phyloP scores from a whole-genome alignment of 2,329 filamentous ascomycete species.

The Anisogramma anomala region DNA sequence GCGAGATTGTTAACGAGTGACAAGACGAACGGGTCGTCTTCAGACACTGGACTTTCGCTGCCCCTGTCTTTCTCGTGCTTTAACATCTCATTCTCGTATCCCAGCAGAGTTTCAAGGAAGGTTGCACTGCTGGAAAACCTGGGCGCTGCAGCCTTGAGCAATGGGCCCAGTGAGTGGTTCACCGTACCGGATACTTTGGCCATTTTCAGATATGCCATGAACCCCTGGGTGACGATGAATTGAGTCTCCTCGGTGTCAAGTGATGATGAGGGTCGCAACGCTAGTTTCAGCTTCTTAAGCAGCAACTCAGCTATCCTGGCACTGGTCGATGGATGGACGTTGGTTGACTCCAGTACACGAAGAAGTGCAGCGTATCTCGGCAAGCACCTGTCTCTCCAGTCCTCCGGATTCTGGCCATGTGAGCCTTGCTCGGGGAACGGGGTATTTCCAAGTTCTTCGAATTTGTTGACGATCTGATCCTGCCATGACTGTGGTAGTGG shows the following conservation, averaged over 20 bases:
- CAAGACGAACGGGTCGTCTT: slow-evolving; percentile 49
- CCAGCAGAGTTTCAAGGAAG: slow-evolving; percentile 53
- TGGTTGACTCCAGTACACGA: slow-evolving; percentile 48
- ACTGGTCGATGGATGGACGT: slow-evolving; percentile 54
- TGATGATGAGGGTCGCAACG: slow-evolving; percentile 48
- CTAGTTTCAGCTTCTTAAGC: slow-evolving; percentile 53
- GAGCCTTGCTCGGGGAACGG: slow-evolving; percentile 53
- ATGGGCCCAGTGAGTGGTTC: slow-evolving; percentile 50
- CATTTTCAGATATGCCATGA: slow-evolving; percentile 60
- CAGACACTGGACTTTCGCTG: slow-evolving; percentile 35
- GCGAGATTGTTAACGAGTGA: slow-evolving; percentile 63
- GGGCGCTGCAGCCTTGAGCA: slow-evolving; percentile 54
- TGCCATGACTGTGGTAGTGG: slow-evolving; percentile 58
- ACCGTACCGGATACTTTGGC: slow-evolving; percentile 45
- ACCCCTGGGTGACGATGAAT: slow-evolving; percentile 65
- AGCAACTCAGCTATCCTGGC: slow-evolving; percentile 55
- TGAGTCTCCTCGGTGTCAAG: slow-evolving; percentile 51
- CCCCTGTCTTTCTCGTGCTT: slow-evolving; percentile 19
- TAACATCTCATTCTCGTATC: slow-evolving; percentile 35
- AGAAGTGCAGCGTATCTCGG: slow-evolving; percentile 58
- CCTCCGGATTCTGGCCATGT: slow-evolving; percentile 49
- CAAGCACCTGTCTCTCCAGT: slow-evolving; percentile 51
- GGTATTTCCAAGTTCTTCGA: slow-evolving; percentile 51
- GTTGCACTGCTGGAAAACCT: slow-evolving; percentile 52
- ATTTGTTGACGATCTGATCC: slow-evolving; percentile 58